phyloP scores from a whole-genome alignment of 1,284 basidiomycete genomes.

The Schizopora paradoxa region DNA sequence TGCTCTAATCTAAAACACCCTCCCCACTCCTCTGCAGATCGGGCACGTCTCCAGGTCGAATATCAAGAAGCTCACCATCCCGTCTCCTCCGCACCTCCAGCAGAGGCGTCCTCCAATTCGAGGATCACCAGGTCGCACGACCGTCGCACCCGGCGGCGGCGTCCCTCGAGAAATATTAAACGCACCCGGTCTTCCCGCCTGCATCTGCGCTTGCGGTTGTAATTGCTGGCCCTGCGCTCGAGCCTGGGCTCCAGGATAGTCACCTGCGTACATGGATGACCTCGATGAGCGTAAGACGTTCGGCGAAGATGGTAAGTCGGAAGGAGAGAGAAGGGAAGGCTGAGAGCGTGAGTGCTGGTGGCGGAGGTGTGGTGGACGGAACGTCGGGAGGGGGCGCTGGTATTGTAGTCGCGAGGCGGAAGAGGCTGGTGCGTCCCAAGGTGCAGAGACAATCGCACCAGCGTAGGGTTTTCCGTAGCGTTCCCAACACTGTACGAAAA shows the following conservation, averaged over 20 bases:
- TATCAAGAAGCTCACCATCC: conserved; percentile 46
- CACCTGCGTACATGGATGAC: conserved; percentile 5
- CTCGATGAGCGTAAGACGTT: conserved; percentile 17
- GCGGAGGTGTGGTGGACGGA: conserved; percentile 24
- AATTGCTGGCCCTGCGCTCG: conserved; percentile 18
- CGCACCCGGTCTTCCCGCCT: not conserved
- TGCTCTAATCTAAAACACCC: conserved; percentile 34
- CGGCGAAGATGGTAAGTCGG: conserved; percentile 17
- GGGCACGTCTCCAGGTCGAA: conserved; percentile 47
- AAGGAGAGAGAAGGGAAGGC: conserved; percentile 15
- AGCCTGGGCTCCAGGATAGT: conserved; percentile 23
- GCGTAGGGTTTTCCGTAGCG: conserved; percentile 55
- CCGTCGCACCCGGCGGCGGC: conserved; percentile 27
- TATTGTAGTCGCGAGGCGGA: conserved; percentile 29
- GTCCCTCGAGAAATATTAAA: conserved; percentile 14
- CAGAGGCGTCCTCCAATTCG: conserved; percentile 62
- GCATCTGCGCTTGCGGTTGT: conserved; percentile 3
- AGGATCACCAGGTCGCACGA: conserved; percentile 62
- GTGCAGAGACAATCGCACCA: conserved; percentile 53
- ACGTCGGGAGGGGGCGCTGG: conserved; percentile 35
- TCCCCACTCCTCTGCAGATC: conserved; percentile 56
- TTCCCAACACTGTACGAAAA: conserved; percentile 48
- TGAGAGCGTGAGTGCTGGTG: conserved; percentile 14
- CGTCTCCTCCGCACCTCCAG: conserved; percentile 58
- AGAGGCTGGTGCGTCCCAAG: conserved; percentile 30